These are phyloP conservation scores for Poa annua DNA, from an alignment of 176 grass and related monocot species.

Conservation along the genomic window DNA sequence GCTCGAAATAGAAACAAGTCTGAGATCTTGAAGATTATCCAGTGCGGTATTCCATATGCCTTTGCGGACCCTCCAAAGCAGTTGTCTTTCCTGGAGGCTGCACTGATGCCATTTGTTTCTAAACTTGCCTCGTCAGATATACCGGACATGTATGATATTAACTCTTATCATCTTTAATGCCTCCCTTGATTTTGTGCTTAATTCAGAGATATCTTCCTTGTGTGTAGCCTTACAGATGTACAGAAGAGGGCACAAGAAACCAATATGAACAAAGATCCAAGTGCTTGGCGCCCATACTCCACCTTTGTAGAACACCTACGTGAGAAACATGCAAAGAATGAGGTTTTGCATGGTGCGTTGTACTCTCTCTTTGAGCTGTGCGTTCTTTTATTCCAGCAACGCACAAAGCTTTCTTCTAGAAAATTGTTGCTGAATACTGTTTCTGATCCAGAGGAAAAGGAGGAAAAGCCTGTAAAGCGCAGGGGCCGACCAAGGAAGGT, in stretches of 20 bases:
- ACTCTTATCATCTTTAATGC: constrained; percentile 21
- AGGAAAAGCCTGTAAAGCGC: constrained; percentile 76
- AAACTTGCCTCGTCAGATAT: constrained; percentile 80
- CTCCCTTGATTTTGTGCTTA: constrained; percentile 39
- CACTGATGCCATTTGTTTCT: constrained; percentile 79
- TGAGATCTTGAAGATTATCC: constrained; percentile 86
- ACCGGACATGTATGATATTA: constrained; percentile 75
- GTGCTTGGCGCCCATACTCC: constrained; percentile 66
- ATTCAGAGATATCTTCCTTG: constrained; percentile 35
- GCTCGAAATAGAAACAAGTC: constrained; percentile 74
- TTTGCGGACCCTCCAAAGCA: constrained; percentile 73
- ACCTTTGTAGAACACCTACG: constrained; percentile 74
- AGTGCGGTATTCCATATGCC: constrained; percentile 72
- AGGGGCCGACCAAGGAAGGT: constrained; percentile 90
- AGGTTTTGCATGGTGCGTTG: constrained; percentile 68
- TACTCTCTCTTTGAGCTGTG: not conserved
- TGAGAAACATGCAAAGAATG: constrained; percentile 67
- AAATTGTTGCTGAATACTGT: constrained; percentile 31
- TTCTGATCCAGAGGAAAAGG: constrained; percentile 70
- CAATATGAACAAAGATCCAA: constrained; percentile 66
- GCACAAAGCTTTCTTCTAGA: constrained; percentile 12
- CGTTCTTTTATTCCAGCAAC: not conserved
- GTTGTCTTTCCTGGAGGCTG: constrained; percentile 75
- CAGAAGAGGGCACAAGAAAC: constrained; percentile 66
- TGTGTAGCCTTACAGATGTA: constrained; percentile 72